These are phyloP conservation scores for Talaromyces ruber DNA, from an alignment of 495 filamentous ascomycete species.

Conservation along the genomic window DNA sequence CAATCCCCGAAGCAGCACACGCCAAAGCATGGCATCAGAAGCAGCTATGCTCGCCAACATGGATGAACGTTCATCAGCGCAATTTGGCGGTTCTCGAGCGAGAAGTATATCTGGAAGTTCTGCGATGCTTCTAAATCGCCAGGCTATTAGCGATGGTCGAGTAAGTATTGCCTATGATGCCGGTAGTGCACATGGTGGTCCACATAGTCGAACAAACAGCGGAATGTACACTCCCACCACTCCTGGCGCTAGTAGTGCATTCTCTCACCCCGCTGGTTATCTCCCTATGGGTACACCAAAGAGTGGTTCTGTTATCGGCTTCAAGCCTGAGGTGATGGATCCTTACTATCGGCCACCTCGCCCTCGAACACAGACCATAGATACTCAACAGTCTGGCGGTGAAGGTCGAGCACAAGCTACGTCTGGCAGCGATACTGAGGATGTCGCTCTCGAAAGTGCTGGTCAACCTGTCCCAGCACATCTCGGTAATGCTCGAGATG, in stretches of 20 bases:
- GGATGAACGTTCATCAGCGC: slow-evolving; percentile 56
- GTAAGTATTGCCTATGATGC: slow-evolving; percentile 37
- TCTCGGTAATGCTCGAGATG: slow-evolving; percentile 41
- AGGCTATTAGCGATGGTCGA: slow-evolving; percentile 37
- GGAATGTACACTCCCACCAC: slow-evolving; percentile 59
- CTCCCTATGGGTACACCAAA: slow-evolving; percentile 29
- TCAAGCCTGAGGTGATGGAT: slow-evolving; percentile 44
- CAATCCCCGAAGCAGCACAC: slow-evolving; percentile 50
- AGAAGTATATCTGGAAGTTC: slow-evolving; percentile 82
- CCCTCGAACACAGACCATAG: slow-evolving; percentile 50
- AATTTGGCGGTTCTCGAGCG: slow-evolving; percentile 55
- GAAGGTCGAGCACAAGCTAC: slow-evolving; percentile 33
- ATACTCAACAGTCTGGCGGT: slow-evolving; percentile 34
- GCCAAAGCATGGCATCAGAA: slow-evolving; percentile 71
- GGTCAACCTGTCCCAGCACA: slow-evolving; percentile 45
- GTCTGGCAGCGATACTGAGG: slow-evolving; percentile 22
- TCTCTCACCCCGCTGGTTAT: slow-evolving; percentile 56
- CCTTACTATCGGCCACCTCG: slow-evolving; percentile 83
- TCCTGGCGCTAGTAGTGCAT: slow-evolving; percentile 55
- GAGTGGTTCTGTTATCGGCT: slow-evolving; percentile 34
- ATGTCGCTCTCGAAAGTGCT: slow-evolving; percentile 19
- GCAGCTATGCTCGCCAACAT: slow-evolving; percentile 68
- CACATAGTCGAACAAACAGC: slow-evolving; percentile 36
- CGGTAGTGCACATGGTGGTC: slow-evolving; percentile 36
- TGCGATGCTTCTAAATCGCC: slow-evolving; percentile 57